Conservation (phyloP, 805 yeast species). For the Nakazawaea molendinolei region DNA sequence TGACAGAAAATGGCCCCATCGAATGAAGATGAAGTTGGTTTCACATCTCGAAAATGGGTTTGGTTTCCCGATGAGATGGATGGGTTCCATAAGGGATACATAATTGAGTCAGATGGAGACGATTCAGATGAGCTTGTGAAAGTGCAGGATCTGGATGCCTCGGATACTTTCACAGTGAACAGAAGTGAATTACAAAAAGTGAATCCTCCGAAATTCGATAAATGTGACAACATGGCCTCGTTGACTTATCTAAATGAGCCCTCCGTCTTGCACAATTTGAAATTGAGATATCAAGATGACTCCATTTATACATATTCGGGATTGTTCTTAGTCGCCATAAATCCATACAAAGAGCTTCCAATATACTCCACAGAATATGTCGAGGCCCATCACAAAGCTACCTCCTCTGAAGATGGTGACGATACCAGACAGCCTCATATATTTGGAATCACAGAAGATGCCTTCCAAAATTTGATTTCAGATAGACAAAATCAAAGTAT, state of each 20-base stretch:
- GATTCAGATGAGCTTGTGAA: conserved; percentile 28
- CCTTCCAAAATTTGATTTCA: conserved; percentile 66
- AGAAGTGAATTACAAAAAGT: conserved; percentile 51
- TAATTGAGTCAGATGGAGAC: conserved; percentile 38
- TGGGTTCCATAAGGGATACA: conserved; percentile 55
- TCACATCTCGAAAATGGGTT: conserved; percentile 45
- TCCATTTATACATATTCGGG: conserved; percentile 92
- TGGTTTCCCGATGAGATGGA: conserved; percentile 66
- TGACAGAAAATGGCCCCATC: conserved; percentile 1
- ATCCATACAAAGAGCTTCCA: conserved; percentile 75
- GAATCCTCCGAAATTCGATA: conserved; percentile 86
- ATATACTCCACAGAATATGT: conserved; percentile 61
- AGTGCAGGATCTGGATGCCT: conserved; percentile 33
- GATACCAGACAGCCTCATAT: conserved; percentile 60
- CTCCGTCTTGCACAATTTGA: conserved; percentile 81
- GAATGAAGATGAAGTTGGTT: conserved; percentile 11
- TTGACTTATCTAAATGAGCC: conserved; percentile 92
- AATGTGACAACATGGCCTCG: conserved; percentile 92
- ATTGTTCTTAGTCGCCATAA: conserved; percentile 87
- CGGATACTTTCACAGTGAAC: conserved; percentile 32
- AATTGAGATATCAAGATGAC: conserved; percentile 70
- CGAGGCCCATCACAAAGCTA: conserved; percentile 40
- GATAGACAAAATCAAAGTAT: conserved; percentile 79
- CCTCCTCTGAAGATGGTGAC: conserved; percentile 10
- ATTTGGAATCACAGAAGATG: conserved; percentile 82